phyloP scores from a whole-genome alignment of 495 filamentous ascomycete species.

The Lasiosphaeria hispida region DNA sequence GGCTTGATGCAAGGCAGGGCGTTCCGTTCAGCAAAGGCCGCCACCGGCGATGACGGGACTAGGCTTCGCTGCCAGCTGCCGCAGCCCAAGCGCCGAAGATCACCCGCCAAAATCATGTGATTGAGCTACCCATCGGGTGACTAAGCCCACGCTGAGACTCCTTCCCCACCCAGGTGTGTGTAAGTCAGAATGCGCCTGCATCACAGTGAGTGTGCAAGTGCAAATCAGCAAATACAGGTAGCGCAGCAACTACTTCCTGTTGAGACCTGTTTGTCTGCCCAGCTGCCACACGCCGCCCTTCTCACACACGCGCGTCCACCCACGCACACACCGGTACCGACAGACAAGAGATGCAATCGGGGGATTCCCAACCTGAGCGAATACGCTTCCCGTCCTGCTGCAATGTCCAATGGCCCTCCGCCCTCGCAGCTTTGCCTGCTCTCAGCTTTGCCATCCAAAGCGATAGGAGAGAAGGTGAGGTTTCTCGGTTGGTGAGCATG shows the following conservation, averaged over 20 bases:
- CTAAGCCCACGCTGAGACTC: too few species aligned
- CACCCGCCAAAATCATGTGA: conserved; percentile 27
- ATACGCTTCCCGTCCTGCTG: too few species aligned
- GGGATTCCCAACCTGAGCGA: neutral
- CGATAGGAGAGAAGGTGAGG: conserved; percentile 71
- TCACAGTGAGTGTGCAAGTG: too few species aligned
- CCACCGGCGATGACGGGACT: conserved; percentile 6
- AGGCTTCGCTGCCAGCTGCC: conserved; percentile 8
- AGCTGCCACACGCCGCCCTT: too few species aligned
- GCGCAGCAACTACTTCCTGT: too few species aligned
- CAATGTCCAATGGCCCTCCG: conserved; percentile 57
- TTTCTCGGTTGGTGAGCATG: conserved; percentile 83
- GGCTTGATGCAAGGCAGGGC: conserved; percentile 26
- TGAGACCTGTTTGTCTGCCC: too few species aligned
- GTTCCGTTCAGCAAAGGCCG: conserved; percentile 13
- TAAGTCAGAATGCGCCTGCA: too few species aligned
- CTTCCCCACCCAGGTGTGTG: too few species aligned
- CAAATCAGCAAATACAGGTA: too few species aligned
- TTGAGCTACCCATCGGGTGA: neutral
- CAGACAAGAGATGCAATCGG: too few species aligned
- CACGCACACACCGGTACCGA: too few species aligned
- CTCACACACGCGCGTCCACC: too few species aligned
- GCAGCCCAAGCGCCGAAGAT: conserved; percentile 8
- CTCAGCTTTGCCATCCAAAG: conserved; percentile 53
- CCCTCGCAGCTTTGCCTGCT: conserved; percentile 69